Conservation (phyloP, 139 green algal genomes). For the Chlorella ohadii region DNA sequence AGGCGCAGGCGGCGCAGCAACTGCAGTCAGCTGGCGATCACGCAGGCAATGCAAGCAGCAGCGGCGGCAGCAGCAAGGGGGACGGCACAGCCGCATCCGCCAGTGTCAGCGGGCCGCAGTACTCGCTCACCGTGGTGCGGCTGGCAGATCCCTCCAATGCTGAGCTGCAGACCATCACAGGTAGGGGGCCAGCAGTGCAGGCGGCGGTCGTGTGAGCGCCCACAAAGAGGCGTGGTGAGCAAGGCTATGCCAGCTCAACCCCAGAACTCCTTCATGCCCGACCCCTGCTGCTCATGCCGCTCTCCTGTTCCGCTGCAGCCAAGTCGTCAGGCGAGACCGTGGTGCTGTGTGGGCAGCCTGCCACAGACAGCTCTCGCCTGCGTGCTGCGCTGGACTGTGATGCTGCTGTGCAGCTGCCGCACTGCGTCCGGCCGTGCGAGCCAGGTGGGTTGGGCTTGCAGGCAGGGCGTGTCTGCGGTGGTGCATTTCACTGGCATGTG, state of each 20-base stretch:
- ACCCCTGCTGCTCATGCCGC: no score
- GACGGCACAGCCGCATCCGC: no score
- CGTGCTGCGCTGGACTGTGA: not conserved
- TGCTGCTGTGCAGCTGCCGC: not conserved
- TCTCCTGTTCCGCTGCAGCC: not conserved
- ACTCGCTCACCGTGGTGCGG: slow-evolving; percentile 46
- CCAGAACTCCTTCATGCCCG: no score
- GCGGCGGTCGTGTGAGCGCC: no score
- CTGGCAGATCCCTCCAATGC: slow-evolving; percentile 45
- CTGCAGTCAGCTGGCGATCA: not conserved
- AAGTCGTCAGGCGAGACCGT: slow-evolving; percentile 7
- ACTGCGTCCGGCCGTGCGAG: not conserved
- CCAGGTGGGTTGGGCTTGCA: not conserved
- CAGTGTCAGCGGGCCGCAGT: not conserved
- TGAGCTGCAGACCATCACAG: slow-evolving; percentile 39
- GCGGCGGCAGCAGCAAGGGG: no score
- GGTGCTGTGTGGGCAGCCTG: not conserved
- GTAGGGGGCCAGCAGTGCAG: no score
- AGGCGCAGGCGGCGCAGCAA: not conserved
- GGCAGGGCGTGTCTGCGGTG: no score
- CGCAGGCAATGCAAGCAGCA: no score
- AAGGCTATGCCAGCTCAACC: no score
- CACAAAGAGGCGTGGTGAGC: no score
- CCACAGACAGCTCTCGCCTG: not conserved
- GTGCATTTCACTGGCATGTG: not conserved